Evolutionary conservation across 2,329 filamentous ascomycete genomes (phyloP).

Genomic region (Diaporthe nobilis): DNA sequence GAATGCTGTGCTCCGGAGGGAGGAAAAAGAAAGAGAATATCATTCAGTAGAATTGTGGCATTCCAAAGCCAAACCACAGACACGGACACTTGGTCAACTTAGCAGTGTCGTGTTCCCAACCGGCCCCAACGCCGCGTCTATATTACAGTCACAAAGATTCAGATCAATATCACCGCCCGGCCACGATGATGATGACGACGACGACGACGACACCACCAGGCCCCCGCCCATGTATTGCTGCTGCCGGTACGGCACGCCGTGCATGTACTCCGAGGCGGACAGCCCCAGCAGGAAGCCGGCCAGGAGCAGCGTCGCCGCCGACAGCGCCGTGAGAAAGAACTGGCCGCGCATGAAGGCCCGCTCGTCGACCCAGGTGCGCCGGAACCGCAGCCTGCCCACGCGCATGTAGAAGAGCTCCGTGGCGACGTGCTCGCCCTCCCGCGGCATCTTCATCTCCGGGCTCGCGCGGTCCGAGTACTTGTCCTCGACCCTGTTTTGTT

Average conservation of each 20-base stretch:
- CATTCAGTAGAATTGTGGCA: neutral
- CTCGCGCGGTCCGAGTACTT: constrained; percentile 45
- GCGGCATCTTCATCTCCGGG: constrained; percentile 45
- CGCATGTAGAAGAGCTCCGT: constrained; percentile 53
- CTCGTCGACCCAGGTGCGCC: constrained; percentile 51
- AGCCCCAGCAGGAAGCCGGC: constrained; percentile 29
- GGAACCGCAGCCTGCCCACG: constrained; percentile 49
- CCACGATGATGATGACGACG: neutral
- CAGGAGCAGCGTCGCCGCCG: constrained; percentile 27
- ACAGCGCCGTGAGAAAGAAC: constrained; percentile 35
- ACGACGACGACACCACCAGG: constrained; percentile 8
- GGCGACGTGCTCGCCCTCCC: constrained; percentile 42
- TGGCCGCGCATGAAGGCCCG: constrained; percentile 41
- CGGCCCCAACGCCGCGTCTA: neutral
- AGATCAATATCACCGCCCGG: neutral
- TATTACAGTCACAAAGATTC: constrained; percentile 4
- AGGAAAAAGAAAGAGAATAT: neutral
- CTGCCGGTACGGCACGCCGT: neutral
- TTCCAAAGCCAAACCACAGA: neutral
- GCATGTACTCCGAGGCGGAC: constrained; percentile 30
- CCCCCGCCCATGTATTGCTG: neutral
- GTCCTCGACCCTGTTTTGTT: constrained; percentile 48
- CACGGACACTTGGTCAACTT: neutral
- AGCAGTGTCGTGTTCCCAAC: constrained; percentile 31
- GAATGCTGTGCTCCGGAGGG: neutral